Evolutionary conservation across 805 yeast species (phyloP).

Genomic region (Starmerella bombicola): DNA sequence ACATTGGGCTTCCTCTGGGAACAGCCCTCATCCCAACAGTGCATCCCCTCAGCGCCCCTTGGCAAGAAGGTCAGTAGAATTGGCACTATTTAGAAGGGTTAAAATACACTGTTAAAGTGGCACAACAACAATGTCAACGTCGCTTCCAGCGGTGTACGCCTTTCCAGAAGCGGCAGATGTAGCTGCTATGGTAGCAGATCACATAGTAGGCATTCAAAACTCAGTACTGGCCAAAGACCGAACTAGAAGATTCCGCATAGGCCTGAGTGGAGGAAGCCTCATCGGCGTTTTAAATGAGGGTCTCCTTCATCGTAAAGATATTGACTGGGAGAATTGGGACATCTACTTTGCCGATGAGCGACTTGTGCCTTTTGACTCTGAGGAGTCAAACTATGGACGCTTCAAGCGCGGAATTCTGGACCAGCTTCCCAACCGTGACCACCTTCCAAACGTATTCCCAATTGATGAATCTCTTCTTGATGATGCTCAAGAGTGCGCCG

Average conservation of each 20-base stretch:
- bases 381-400: slow-evolving; percentile 80
- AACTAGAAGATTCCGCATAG: slow-evolving; percentile 66
- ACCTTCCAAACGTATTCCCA: slow-evolving; percentile 62
- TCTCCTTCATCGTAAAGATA: slow-evolving; percentile 56
- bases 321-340: slow-evolving; percentile 92
- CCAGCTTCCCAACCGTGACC: slow-evolving; percentile 39
- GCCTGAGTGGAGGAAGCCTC: slow-evolving; percentile 86
- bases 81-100: too few relatives aligned
- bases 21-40: background rate
- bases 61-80: too few relatives aligned
- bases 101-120: background rate
- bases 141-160: slow-evolving; percentile 69
- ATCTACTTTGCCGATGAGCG: slow-evolving; percentile 94
- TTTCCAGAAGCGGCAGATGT: slow-evolving; percentile 82
- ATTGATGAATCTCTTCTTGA: slow-evolving; percentile 60
- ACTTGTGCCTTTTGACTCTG: slow-evolving; percentile 72
- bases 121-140: slow-evolving; percentile 10
- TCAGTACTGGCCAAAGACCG: slow-evolving; percentile 36
- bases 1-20: background rate
- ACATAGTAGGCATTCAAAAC: slow-evolving; percentile 80
- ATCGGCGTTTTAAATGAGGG: slow-evolving; percentile 82
- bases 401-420: slow-evolving; percentile 76
- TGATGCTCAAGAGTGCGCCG: slow-evolving; percentile 76
- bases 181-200: slow-evolving; percentile 95
- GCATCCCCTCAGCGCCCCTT: background rate